These are phyloP conservation scores for Musa itinerans DNA, from an alignment of 176 grass and related monocot genomes.

Conservation along the genomic window DNA sequence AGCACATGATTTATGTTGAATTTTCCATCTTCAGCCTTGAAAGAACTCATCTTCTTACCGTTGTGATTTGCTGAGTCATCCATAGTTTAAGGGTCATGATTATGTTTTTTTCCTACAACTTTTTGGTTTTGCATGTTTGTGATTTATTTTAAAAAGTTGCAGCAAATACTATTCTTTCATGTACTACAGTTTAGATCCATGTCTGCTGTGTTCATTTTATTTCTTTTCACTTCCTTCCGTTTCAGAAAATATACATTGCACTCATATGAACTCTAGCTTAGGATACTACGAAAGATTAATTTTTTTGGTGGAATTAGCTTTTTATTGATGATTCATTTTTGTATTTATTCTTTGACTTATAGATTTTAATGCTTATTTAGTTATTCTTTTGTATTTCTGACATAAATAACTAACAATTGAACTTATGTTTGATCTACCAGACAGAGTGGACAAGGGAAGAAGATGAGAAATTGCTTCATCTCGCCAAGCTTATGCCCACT, in stretches of 20 bases:
- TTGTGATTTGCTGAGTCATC: not conserved
- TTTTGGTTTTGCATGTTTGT: not conserved
- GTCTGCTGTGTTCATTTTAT: not conserved
- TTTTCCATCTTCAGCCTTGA: not conserved
- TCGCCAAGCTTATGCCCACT: conserved; percentile 97
- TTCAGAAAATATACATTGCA: not conserved
- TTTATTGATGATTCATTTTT: not conserved
- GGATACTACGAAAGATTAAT: no score
- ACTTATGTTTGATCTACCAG: conserved; percentile 21
- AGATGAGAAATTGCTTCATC: conserved; percentile 90
- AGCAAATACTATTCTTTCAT: not conserved
- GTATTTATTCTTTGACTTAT: not conserved
- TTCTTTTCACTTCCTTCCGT: not conserved
- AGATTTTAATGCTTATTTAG: not conserved
- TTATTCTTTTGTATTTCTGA: conserved; percentile 18
- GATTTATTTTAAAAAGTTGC: not conserved
- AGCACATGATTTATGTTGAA: not conserved
- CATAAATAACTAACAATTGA: not conserved
- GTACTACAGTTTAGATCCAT: no score
- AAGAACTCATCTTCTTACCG: not conserved
- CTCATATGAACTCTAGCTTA: no score
- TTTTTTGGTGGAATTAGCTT: not conserved
- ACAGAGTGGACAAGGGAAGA: conserved; percentile 99
- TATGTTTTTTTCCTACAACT: not conserved
- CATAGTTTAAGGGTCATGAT: not conserved